Evolutionary conservation across 352 stramenopile genomes (phyloP).

Genomic region (Globisporangium paroecandrum): DNA sequence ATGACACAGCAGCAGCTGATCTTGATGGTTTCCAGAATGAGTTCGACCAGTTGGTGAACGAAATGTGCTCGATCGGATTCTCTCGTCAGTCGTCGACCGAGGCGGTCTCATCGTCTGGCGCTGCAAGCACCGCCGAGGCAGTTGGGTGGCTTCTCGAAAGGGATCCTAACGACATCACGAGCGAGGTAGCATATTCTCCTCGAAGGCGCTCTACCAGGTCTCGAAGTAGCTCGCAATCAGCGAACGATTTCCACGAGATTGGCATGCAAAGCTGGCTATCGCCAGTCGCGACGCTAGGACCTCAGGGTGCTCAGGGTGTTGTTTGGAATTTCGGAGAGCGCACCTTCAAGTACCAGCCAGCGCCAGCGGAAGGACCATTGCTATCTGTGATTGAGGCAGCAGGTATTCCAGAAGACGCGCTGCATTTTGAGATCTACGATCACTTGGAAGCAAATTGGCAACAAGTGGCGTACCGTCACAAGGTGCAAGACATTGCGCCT

Average conservation of each 20-base stretch:
- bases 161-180: neutral
- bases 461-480: slow-evolving; percentile 55
- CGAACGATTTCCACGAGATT: neutral
- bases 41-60: slow-evolving; percentile 45
- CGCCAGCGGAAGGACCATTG: slow-evolving; percentile 12
- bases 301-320: slow-evolving; percentile 54
- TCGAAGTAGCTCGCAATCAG: slow-evolving; percentile 15
- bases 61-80: slow-evolving; percentile 54
- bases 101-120: slow-evolving; percentile 29
- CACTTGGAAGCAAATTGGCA: slow-evolving; percentile 46
- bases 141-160: slow-evolving; percentile 44
- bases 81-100: slow-evolving; percentile 36
- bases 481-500: slow-evolving; percentile 52
- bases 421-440: slow-evolving; percentile 66
- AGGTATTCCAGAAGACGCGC: slow-evolving; percentile 21
- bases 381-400: slow-evolving; percentile 35
- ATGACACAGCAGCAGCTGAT: neutral
- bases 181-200: neutral
- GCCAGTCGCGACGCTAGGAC: slow-evolving; percentile 41
- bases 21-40: slow-evolving; percentile 13
- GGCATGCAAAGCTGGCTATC: slow-evolving; percentile 8
- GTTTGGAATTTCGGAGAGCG: slow-evolving; percentile 73
- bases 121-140: slow-evolving; percentile 22
- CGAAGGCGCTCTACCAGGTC: slow-evolving; percentile 9
- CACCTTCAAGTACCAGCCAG: slow-evolving; percentile 47